These are phyloP conservation scores for Naegleria fowleri DNA, from an alignment of 208 protist species.

Conservation along the genomic window DNA sequence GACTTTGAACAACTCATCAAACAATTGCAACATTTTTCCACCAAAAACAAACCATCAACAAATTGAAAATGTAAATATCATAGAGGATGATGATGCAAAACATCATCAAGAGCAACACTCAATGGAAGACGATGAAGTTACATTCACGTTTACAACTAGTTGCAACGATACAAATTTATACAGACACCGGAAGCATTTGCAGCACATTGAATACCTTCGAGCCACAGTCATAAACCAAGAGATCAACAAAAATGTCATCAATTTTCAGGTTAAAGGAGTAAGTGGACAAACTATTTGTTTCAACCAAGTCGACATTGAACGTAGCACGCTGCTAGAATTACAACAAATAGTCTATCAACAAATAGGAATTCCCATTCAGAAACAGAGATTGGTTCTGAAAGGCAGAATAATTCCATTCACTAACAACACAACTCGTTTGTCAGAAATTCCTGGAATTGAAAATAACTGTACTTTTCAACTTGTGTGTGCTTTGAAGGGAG, in stretches of 20 bases:
- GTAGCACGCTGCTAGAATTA: background rate
- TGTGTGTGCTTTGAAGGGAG: background rate
- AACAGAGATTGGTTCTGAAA: conserved; percentile 1
- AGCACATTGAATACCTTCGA: background rate
- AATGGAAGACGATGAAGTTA: background rate
- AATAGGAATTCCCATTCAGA: background rate
- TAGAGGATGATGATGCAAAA: background rate
- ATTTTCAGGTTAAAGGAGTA: background rate
- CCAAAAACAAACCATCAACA: background rate
- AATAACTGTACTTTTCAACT: background rate
- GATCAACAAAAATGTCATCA: background rate
- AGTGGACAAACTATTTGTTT: background rate
- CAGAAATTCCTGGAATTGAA: background rate
- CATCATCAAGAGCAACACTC: background rate
- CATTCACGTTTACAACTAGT: background rate
- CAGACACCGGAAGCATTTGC: background rate
- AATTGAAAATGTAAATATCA: background rate
- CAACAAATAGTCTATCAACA: background rate
- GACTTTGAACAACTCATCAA: background rate
- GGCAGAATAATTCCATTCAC: background rate
- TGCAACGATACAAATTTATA: background rate
- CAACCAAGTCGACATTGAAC: background rate
- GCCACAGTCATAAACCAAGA: background rate
- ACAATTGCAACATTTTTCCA: background rate
- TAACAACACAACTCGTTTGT: background rate